These are phyloP conservation scores for Xylariomycetidae sp. DNA, from an alignment of 2,329 filamentous ascomycete species.

Conservation along the genomic window DNA sequence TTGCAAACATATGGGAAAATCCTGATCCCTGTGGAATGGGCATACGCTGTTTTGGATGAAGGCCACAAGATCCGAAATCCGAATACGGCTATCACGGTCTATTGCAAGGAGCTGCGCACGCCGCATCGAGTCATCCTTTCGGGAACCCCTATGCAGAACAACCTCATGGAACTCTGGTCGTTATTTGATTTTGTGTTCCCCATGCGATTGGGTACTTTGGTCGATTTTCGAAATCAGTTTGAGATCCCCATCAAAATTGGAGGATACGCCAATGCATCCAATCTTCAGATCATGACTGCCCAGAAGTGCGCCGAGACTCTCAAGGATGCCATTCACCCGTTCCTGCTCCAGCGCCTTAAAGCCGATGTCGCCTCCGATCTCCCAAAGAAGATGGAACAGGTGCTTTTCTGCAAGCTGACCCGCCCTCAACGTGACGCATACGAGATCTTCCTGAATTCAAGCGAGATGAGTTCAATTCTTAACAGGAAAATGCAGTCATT, in stretches of 20 bases:
- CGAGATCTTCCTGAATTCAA: constrained; percentile 72
- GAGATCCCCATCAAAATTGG: constrained; percentile 91
- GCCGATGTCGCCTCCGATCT: constrained; percentile 89
- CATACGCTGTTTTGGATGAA: constrained; percentile 90
- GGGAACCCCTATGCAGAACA: constrained; percentile 62
- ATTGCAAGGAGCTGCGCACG: constrained; percentile 90
- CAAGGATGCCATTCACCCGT: constrained; percentile 90
- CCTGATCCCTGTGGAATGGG: constrained; percentile 81
- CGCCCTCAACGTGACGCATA: constrained; percentile 75
- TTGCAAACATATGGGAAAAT: constrained; percentile 88
- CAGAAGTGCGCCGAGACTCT: constrained; percentile 90
- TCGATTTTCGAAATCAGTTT: constrained; percentile 86
- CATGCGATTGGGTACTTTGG: constrained; percentile 87
- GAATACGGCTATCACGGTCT: constrained; percentile 89
- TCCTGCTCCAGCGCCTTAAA: constrained; percentile 88
- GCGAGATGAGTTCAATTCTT: constrained; percentile 81
- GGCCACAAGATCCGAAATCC: constrained; percentile 98
- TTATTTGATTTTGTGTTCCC: constrained; percentile 97
- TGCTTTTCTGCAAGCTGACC: constrained; percentile 92
- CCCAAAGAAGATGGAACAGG: constrained; percentile 92
- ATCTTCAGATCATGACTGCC: constrained; percentile 89
- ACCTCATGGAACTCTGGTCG: constrained; percentile 18
- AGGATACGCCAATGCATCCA: constrained; percentile 92
- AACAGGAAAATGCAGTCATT: constrained; percentile 72
- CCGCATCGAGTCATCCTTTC: constrained; percentile 89